Percentiles rank a stretch among this genome's conserved stretches.
Conservation (phyloP, 371 early-diverging fungal genomes). For the Lichtheimia ornata region DNA sequence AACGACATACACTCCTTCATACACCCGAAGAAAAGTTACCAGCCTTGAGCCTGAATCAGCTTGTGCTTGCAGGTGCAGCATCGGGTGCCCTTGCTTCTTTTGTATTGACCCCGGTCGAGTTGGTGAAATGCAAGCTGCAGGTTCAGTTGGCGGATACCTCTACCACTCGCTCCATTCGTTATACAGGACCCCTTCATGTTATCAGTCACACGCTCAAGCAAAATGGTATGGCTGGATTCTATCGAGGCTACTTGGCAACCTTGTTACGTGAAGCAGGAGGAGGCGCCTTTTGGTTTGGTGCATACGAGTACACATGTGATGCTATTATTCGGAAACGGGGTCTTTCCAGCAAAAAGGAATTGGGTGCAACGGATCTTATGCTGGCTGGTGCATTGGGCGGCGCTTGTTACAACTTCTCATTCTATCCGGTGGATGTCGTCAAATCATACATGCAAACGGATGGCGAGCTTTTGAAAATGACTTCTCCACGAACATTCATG, state of each 20-base stretch:
- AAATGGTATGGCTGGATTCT: slow-evolving; percentile 82
- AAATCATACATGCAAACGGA: slow-evolving; percentile 93
- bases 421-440: slow-evolving; percentile 95
- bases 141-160: slow-evolving; percentile 70
- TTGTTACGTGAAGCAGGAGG: slow-evolving; percentile 90
- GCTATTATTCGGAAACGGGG: slow-evolving; percentile 47
- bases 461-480: slow-evolving; percentile 53
- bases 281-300: slow-evolving; percentile 95
- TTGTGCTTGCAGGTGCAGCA: slow-evolving; percentile 82
- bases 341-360: slow-evolving; percentile 54
- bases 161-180: slow-evolving; percentile 21
- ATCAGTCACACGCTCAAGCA: slow-evolving; percentile 65
- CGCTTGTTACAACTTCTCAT: slow-evolving; percentile 85
- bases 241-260: slow-evolving; percentile 89
- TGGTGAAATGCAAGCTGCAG: slow-evolving; percentile 95
- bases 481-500: slow-evolving; percentile 37
- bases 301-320: slow-evolving; percentile 81
- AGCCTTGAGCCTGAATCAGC: slow-evolving; percentile 66
- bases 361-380: slow-evolving; percentile 73
- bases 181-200: slow-evolving; percentile 76
- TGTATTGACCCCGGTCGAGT: slow-evolving; percentile 92
- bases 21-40: slow-evolving; percentile 24
- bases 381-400: slow-evolving; percentile 91
- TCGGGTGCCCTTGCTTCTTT: slow-evolving; percentile 88
- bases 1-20: slow-evolving; percentile 17